Evolutionary conservation across 768 basidiomycete species (phyloP).

Genomic region (Scleroderma bovista): DNA sequence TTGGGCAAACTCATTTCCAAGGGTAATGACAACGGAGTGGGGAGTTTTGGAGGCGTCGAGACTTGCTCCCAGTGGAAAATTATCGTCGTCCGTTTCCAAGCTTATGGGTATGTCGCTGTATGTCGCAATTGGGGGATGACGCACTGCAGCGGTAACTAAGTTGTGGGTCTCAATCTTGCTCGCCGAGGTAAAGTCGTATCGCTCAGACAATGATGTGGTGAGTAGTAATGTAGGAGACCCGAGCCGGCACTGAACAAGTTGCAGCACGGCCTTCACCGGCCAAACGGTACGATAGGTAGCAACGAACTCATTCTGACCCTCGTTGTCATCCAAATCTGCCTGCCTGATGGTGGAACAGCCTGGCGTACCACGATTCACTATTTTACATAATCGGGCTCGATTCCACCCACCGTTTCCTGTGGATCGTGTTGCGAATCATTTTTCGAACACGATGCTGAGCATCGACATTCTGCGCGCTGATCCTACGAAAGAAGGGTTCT

Average conservation of each 20-base stretch:
- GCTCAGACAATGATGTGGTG: conserved; percentile 40
- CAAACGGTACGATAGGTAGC: conserved; percentile 17
- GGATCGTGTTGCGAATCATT: conserved; percentile 84
- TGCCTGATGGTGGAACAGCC: conserved; percentile 70
- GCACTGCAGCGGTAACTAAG: background rate
- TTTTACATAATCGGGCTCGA: conserved; percentile 38
- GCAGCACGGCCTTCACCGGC: conserved; percentile 16
- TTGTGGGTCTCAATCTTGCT: conserved; percentile 27
- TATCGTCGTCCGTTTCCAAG: background rate
- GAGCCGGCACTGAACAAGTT: conserved; percentile 27
- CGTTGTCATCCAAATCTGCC: conserved; percentile 92
- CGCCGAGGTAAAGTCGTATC: conserved; percentile 55
- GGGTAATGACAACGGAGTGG: conserved; percentile 21
- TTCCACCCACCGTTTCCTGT: conserved; percentile 96
- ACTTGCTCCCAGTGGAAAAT: too few species aligned
- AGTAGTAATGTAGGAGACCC: conserved; percentile 17
- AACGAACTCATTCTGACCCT: conserved; percentile 64
- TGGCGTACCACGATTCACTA: conserved; percentile 44
- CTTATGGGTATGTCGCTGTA: background rate
- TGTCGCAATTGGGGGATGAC: conserved; percentile 11
- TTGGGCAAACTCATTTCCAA: conserved; percentile 5
- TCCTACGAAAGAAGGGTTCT: conserved; percentile 49
- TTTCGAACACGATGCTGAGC: conserved; percentile 78
- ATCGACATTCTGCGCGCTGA: conserved; percentile 61
- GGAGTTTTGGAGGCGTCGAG: background rate